phyloP scores from a whole-genome alignment of 2,329 filamentous ascomycete species.

The Aspergillus intermedius region DNA sequence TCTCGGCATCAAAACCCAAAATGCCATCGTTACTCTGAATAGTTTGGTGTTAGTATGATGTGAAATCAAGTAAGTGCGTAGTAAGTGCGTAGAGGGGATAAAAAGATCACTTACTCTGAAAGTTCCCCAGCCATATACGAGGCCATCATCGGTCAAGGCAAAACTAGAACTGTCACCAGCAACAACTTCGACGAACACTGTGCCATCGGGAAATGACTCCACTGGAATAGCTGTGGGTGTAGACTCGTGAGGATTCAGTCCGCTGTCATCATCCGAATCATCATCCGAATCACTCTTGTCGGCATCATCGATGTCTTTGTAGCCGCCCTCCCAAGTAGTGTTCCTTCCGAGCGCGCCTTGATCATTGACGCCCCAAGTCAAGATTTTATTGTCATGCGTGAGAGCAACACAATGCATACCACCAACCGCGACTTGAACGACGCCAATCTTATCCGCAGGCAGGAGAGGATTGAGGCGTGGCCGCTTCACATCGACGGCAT shows the following conservation, averaged over 20 bases:
- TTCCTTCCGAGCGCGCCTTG: conserved; percentile 72
- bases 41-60: conserved; percentile 3
- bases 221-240: conserved; percentile 47
- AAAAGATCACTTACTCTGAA: conserved; percentile 46
- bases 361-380: conserved; percentile 86
- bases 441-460: conserved; percentile 50
- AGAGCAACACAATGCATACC: conserved; percentile 76
- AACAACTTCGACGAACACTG: conserved; percentile 51
- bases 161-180: conserved; percentile 56
- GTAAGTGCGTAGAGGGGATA: no score
- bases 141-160: conserved; percentile 54
- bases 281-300: conserved; percentile 40
- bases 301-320: conserved; percentile 45
- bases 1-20: conserved; percentile 49
- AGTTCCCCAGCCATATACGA: conserved; percentile 57
- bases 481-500: conserved; percentile 64
- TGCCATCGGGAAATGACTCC: conserved; percentile 46
- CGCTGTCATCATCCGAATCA: conserved; percentile 38
- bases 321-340: conserved; percentile 61
- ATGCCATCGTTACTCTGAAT: conserved; percentile 57
- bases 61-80: conserved; percentile 1
- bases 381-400: conserved; percentile 72
- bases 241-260: conserved; percentile 52
- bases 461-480: conserved; percentile 63
- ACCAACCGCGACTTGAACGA: conserved; percentile 70